Percentiles rank a stretch among this genome's conserved stretches.
These are phyloP conservation scores for Arthrinium phaeospermum DNA, from an alignment of 2,329 filamentous ascomycete genomes.

Conservation along the genomic window DNA sequence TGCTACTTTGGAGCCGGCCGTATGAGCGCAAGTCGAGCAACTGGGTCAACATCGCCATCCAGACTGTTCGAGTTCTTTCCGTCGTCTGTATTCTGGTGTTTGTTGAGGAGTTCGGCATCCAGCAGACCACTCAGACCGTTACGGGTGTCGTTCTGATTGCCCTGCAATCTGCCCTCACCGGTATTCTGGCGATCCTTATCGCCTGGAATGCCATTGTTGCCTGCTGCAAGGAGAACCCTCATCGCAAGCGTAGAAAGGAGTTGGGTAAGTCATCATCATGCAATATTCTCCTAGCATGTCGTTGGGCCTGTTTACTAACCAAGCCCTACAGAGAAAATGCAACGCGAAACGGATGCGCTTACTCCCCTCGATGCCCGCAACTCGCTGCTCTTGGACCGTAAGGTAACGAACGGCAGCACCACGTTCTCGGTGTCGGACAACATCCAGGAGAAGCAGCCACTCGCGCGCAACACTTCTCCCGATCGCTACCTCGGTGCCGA, in stretches of 20 bases:
- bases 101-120: slow-evolving; percentile 88
- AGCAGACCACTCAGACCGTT: slow-evolving; percentile 91
- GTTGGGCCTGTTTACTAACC: slow-evolving; percentile 60
- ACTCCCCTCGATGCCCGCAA: slow-evolving; percentile 88
- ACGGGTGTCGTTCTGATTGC: slow-evolving; percentile 92
- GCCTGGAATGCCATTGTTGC: slow-evolving; percentile 85
- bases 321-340: slow-evolving; percentile 69
- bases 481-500: slow-evolving; percentile 40
- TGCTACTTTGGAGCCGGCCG: slow-evolving; percentile 85
- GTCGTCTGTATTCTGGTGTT: slow-evolving; percentile 90
- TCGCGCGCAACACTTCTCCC: slow-evolving; percentile 38
- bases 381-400: slow-evolving; percentile 75
- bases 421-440: slow-evolving; percentile 51
- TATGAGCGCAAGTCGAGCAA: slow-evolving; percentile 88
- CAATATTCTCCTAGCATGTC: not conserved
- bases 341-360: slow-evolving; percentile 79
- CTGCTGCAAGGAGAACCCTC: slow-evolving; percentile 86
- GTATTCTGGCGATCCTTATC: slow-evolving; percentile 83
- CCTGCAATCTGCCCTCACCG: slow-evolving; percentile 86
- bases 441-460: slow-evolving; percentile 38
- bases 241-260: slow-evolving; percentile 86
- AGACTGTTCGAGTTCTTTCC: slow-evolving; percentile 86
- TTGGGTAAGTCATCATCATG: slow-evolving; percentile 67
- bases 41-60: slow-evolving; percentile 92
- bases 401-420: slow-evolving; percentile 41